These are phyloP conservation scores for Blastosporella zonata DNA, from an alignment of 1,284 basidiomycete species.

Conservation along the genomic window DNA sequence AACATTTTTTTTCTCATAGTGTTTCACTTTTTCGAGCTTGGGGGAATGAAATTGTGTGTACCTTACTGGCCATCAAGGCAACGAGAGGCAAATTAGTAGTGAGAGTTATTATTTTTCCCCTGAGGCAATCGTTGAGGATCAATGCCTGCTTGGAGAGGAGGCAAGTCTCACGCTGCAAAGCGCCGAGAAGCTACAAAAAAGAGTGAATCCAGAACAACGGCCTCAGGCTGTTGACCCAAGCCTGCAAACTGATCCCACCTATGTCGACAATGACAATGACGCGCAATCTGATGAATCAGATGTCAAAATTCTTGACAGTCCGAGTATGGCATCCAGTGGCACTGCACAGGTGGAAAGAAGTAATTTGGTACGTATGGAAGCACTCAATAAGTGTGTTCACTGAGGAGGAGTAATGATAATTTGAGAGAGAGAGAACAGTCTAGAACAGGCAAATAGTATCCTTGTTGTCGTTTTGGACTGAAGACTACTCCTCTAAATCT, in stretches of 20 bases:
- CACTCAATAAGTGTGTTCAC: too few species aligned
- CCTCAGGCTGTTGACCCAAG: neutral
- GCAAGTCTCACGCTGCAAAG: neutral
- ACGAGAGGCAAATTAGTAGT: neutral
- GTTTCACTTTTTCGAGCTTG: slow-evolving; percentile 1
- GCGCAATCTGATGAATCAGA: neutral
- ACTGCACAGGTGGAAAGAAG: too few species aligned
- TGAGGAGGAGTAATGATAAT: too few species aligned
- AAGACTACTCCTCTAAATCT: too few species aligned
- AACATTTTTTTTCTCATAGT: neutral
- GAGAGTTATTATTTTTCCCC: neutral
- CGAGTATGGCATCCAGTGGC: too few species aligned
- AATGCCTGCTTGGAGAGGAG: neutral
- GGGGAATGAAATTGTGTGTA: neutral
- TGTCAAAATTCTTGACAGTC: neutral
- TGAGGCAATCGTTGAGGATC: neutral
- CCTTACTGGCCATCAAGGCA: neutral
- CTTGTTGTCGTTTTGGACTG: too few species aligned
- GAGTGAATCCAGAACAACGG: neutral
- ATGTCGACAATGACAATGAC: neutral
- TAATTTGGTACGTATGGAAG: too few species aligned
- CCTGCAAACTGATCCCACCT: neutral
- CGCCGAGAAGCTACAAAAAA: neutral
- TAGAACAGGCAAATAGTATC: too few species aligned
- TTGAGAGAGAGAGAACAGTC: too few species aligned